Conservation (phyloP, 768 basidiomycete species). For the Serendipita sp. region DNA sequence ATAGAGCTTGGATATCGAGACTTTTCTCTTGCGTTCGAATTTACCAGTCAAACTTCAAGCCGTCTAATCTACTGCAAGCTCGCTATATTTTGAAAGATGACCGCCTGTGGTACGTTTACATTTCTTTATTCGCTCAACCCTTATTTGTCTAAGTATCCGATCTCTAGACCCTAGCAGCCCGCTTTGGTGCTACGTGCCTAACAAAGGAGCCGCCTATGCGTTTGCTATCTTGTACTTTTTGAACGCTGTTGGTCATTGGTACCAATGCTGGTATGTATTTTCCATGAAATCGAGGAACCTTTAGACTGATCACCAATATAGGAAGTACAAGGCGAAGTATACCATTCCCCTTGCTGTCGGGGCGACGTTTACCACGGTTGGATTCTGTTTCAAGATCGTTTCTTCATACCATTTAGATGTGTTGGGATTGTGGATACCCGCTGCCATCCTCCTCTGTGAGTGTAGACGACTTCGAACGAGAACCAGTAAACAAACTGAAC, state of each 20-base stretch:
- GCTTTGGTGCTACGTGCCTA: neutral
- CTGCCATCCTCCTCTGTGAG: neutral
- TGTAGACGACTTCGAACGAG: neutral
- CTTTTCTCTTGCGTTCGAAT: no score
- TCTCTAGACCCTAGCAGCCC: neutral
- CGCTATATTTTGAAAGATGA: neutral
- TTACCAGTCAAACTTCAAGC: no score
- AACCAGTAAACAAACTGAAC: neutral
- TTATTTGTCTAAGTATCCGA: neutral
- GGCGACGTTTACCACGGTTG: neutral
- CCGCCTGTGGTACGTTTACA: neutral
- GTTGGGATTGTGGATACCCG: neutral
- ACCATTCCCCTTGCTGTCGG: neutral
- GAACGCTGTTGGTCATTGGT: neutral
- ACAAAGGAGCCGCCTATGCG: neutral
- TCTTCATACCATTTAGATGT: neutral
- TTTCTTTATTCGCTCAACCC: neutral
- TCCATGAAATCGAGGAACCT: neutral
- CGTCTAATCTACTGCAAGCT: no score
- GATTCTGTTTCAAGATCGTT: neutral
- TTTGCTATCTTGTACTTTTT: neutral
- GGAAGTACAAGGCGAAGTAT: neutral
- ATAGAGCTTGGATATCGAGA: no score
- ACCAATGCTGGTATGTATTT: neutral
- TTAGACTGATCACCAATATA: neutral